phyloP scores from a whole-genome alignment of 345 rosid genomes.

The Sonneratia caseolaris region DNA sequence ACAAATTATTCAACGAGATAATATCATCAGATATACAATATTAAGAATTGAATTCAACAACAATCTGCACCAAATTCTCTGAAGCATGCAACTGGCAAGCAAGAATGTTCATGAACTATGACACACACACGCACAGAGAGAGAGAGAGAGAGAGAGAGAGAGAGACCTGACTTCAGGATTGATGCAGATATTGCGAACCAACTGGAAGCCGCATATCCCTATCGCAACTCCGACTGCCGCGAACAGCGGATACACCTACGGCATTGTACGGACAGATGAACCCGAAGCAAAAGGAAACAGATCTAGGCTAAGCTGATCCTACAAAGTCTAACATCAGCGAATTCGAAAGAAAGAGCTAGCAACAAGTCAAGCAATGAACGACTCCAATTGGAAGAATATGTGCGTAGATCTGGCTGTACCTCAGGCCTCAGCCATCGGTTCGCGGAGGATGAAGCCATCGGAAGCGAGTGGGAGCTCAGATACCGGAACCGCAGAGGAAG shows the following conservation, averaged over 20 bases:
- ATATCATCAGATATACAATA: background rate
- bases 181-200: constrained; percentile 74
- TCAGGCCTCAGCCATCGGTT: constrained; percentile 21
- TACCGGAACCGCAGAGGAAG: background rate
- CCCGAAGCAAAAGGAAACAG: background rate
- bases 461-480: background rate
- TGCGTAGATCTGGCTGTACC: constrained; percentile 1
- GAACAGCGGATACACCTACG: constrained; percentile 82
- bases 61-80: background rate
- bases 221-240: constrained; percentile 82
- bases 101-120: background rate
- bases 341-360: background rate
- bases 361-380: background rate
- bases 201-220: constrained; percentile 74
- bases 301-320: background rate
- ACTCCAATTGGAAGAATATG: background rate
- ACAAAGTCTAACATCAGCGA: no score
- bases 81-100: background rate
- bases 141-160: constrained; percentile 5
- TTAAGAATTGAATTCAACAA: background rate
- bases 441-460: constrained; percentile 28
- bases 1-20: no score
- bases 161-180: constrained; percentile 96
- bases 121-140: background rate
- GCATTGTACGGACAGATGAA: background rate